phyloP scores from a whole-genome alignment of 768 basidiomycete genomes.

The Pleurotus pulmonarius region DNA sequence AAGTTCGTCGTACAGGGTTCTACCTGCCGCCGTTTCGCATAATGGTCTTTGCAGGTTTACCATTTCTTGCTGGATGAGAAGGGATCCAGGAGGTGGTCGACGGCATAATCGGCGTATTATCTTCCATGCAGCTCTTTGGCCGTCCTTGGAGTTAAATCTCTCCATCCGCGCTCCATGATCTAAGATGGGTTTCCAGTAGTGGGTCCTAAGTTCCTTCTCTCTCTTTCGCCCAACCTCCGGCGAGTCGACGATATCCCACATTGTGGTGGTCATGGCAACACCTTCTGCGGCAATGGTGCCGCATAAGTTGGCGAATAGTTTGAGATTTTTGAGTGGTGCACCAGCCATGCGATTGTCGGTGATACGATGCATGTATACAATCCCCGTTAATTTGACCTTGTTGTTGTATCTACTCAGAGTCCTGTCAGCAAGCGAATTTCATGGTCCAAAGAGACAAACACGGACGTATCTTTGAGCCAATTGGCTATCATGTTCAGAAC shows the following conservation, averaged over 20 bases:
- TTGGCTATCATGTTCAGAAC: constrained; percentile 20
- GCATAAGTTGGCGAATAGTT: constrained; percentile 44
- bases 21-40: too few species aligned
- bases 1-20: too few species aligned
- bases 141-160: too few species aligned
- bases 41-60: too few species aligned
- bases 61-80: too few species aligned
- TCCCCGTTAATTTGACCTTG: constrained; percentile 21
- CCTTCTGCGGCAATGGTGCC: constrained; percentile 39
- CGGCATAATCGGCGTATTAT: too few species aligned
- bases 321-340: constrained; percentile 39
- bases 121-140: too few species aligned
- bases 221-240: not conserved
- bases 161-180: constrained; percentile 12
- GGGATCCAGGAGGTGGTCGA: too few species aligned
- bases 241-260: constrained; percentile 35
- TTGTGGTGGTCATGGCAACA: constrained; percentile 46
- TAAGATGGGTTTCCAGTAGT: constrained; percentile 7
- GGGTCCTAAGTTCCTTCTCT: not conserved
- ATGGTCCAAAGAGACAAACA: too few species aligned
- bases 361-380: constrained; percentile 26
- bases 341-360: constrained; percentile 37
- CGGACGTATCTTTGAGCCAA: not conserved
- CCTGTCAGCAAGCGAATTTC: too few species aligned
- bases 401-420: constrained; percentile 17